These are phyloP conservation scores for Fusarium kyushuense DNA, from an alignment of 2,329 filamentous ascomycete genomes.

Conservation along the genomic window DNA sequence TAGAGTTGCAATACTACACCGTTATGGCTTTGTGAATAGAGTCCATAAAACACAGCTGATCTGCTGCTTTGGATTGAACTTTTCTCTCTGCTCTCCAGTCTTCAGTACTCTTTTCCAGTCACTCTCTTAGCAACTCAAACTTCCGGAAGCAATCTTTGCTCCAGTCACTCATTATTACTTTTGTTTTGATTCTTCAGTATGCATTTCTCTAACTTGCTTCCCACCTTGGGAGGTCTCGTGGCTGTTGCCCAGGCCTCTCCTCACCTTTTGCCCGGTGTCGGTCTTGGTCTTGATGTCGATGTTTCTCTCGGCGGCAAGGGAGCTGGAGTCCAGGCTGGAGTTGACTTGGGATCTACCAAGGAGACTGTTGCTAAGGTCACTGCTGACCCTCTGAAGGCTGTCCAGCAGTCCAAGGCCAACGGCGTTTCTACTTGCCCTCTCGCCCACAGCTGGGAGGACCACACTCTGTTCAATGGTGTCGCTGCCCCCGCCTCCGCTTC, in stretches of 20 bases:
- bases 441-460: constrained; percentile 34
- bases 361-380: neutral
- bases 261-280: constrained; percentile 22
- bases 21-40: neutral
- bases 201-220: constrained; percentile 36
- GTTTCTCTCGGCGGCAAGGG: constrained; percentile 9
- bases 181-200: constrained; percentile 30
- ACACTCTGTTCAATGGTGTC: constrained; percentile 33
- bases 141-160: constrained; percentile 33
- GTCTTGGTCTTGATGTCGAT: constrained; percentile 6
- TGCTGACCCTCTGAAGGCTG: neutral
- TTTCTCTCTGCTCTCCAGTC: constrained; percentile 11
- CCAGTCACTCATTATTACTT: constrained; percentile 42
- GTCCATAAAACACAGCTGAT: constrained; percentile 11
- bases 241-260: constrained; percentile 37
- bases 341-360: neutral
- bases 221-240: constrained; percentile 36
- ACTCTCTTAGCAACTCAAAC: constrained; percentile 28
- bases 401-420: constrained; percentile 1
- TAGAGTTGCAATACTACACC: neutral
- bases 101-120: constrained; percentile 26
- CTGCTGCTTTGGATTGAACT: neutral
- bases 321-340: neutral
- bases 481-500: constrained; percentile 37
- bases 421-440: constrained; percentile 21